phyloP scores from a whole-genome alignment of 169 alveolate species.

The Cytauxzoon felis region DNA sequence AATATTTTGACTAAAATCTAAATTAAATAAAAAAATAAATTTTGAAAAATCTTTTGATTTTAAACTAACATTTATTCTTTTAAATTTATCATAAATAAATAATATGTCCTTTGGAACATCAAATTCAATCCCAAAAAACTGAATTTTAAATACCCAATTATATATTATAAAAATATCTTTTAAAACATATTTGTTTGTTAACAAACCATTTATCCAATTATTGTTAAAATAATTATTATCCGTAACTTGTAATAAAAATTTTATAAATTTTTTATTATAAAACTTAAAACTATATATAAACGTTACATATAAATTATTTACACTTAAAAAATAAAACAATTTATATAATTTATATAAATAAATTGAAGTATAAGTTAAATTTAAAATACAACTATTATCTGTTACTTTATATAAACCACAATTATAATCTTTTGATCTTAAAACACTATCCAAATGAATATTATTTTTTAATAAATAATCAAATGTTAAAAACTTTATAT shows the following conservation, averaged over 20 bases:
- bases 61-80: slow-evolving; percentile 5
- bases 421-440: neutral
- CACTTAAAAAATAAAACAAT: neutral
- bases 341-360: slow-evolving; percentile 3
- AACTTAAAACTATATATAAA: slow-evolving; percentile 13
- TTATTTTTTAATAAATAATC: neutral
- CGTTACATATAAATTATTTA: neutral
- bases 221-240: slow-evolving; percentile 16
- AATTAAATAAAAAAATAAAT: slow-evolving; percentile 6
- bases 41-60: neutral
- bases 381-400: slow-evolving; percentile 12
- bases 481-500: slow-evolving; percentile 14
- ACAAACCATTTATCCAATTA: slow-evolving; percentile 9
- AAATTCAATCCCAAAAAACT: no score
- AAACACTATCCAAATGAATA: slow-evolving; percentile 6
- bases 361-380: neutral
- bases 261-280: slow-evolving; percentile 21
- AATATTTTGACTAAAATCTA: slow-evolving; percentile 4
- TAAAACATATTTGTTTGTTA: neutral
- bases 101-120: slow-evolving; percentile 1
- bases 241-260: slow-evolving; percentile 25
- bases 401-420: neutral
- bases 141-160: slow-evolving; percentile 12
- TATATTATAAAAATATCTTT: neutral
- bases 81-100: slow-evolving; percentile 13